These are phyloP conservation scores for Acacia crassicarpa DNA, from an alignment of 306 rosid species.

Conservation along the genomic window DNA sequence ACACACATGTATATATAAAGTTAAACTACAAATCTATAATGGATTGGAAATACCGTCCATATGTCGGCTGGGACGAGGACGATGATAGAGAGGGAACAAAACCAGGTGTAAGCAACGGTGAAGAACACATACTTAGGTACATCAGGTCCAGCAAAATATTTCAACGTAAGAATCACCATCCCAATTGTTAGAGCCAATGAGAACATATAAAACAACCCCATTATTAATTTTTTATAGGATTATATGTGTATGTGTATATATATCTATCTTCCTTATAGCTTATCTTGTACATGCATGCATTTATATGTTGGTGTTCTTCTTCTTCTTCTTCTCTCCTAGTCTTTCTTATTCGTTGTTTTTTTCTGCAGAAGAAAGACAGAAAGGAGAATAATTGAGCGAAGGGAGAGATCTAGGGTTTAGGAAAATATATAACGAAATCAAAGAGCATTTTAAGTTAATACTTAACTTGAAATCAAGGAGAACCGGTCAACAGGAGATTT, in stretches of 20 bases:
- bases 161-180: constrained; percentile 80
- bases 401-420: constrained; percentile 15
- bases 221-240: background rate
- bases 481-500: constrained; percentile 45
- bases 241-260: background rate
- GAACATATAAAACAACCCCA: constrained; percentile 96
- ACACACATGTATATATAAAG: too few relatives aligned
- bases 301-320: background rate
- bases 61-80: constrained; percentile 94
- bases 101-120: constrained; percentile 95
- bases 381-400: constrained; percentile 22
- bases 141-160: constrained; percentile 88
- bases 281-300: background rate
- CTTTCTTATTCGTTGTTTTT: constrained; percentile 27
- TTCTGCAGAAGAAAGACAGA: constrained; percentile 30
- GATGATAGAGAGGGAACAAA: constrained; percentile 91
- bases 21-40: too few relatives aligned
- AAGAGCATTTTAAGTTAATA: background rate
- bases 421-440: background rate
- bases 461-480: constrained; percentile 30
- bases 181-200: constrained; percentile 84
- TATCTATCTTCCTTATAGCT: background rate
- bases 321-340: background rate
- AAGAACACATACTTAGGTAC: constrained; percentile 80
- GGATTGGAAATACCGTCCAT: constrained; percentile 73